Percentiles rank a stretch among this genome's conserved stretches.
Conservation (phyloP, 306 rosid species). For the Cucurbita pepo region DNA sequence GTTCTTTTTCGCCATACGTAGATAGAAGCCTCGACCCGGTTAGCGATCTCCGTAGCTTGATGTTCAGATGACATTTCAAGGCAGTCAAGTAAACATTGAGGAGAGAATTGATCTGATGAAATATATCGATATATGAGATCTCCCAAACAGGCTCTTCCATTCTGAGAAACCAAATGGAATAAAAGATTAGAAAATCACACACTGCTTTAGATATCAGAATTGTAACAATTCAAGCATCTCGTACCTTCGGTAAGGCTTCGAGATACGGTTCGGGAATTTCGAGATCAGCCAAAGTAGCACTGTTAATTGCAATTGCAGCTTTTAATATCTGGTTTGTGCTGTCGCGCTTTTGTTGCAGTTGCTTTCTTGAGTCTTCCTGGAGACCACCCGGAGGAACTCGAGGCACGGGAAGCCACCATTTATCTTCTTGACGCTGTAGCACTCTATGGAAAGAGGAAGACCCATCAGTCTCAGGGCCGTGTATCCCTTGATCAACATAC, state of each 20-base stretch:
- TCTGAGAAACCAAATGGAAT: constrained; percentile 46
- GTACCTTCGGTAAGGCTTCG: constrained; percentile 83
- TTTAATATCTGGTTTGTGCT: constrained; percentile 75
- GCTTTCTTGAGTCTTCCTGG: constrained; percentile 47
- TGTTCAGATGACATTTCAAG: constrained; percentile 86
- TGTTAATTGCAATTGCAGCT: constrained; percentile 87
- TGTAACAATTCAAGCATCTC: neutral
- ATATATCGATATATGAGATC: constrained; percentile 81
- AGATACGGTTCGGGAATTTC: constrained; percentile 75
- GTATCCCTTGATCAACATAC: constrained; percentile 89
- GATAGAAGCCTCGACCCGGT: constrained; percentile 69
- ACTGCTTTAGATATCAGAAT: neutral
- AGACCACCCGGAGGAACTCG: constrained; percentile 82
- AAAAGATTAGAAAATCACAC: neutral
- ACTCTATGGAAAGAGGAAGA: constrained; percentile 54
- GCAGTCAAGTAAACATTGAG: constrained; percentile 73
- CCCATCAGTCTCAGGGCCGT: constrained; percentile 50
- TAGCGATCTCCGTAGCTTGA: constrained; percentile 82
- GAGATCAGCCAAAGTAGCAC: constrained; percentile 62
- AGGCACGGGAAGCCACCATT: constrained; percentile 98
- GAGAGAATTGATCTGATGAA: constrained; percentile 72
- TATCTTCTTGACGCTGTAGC: constrained; percentile 80
- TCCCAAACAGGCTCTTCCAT: constrained; percentile 67
- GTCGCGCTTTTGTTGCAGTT: constrained; percentile 79
- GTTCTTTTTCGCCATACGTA: constrained; percentile 54